phyloP scores from a whole-genome alignment of 2,329 filamentous ascomycete species.

The Nigrospora oryzae region DNA sequence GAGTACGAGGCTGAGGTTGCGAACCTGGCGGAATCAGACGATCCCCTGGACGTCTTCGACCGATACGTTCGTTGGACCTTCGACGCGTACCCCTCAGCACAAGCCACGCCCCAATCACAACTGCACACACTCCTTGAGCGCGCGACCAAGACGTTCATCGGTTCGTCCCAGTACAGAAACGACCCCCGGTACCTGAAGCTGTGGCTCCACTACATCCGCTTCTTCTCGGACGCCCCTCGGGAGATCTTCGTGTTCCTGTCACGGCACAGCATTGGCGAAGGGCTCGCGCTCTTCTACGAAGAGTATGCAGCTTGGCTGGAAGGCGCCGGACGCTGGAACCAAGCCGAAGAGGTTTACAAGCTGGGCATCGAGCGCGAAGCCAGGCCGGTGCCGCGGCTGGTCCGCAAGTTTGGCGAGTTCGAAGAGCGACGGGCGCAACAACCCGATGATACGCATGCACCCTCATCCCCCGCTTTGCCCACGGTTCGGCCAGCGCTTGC shows the following conservation, averaged over 20 bases:
- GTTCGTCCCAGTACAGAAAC: slow-evolving; percentile 84
- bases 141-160: slow-evolving; percentile 82
- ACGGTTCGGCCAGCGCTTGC: slow-evolving; percentile 75
- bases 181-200: slow-evolving; percentile 88
- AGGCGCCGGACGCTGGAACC: slow-evolving; percentile 70
- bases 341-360: slow-evolving; percentile 90
- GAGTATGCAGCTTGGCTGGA: slow-evolving; percentile 95
- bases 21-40: slow-evolving; percentile 76
- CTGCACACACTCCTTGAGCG: slow-evolving; percentile 83
- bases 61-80: slow-evolving; percentile 96
- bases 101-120: slow-evolving; percentile 86
- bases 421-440: slow-evolving; percentile 65
- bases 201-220: slow-evolving; percentile 88
- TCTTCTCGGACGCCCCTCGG: slow-evolving; percentile 88
- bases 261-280: slow-evolving; percentile 79
- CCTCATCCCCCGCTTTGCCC: slow-evolving; percentile 80
- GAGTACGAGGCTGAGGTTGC: slow-evolving; percentile 81
- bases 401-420: slow-evolving; percentile 90
- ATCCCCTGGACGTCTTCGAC: slow-evolving; percentile 91
- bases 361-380: slow-evolving; percentile 86
- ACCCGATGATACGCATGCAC: slow-evolving; percentile 53
- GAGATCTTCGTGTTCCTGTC: slow-evolving; percentile 90
- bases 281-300: slow-evolving; percentile 87
- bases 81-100: slow-evolving; percentile 87
- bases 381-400: slow-evolving; percentile 67